Evolutionary conservation across 371 early-diverging fungal genomes (phyloP).

Genomic region (Apophysomyces ossiformis): DNA sequence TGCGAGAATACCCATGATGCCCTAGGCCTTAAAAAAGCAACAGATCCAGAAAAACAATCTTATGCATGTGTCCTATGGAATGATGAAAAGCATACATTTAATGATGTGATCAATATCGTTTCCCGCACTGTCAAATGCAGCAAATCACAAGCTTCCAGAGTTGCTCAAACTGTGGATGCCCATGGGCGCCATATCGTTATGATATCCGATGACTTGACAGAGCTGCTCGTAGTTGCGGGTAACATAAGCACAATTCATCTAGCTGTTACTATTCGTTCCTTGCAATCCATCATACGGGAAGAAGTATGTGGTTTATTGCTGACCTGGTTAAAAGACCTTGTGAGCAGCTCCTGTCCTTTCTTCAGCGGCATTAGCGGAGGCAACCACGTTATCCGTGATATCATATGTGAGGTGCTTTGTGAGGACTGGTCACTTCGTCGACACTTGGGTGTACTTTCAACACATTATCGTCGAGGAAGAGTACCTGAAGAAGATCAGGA

Average conservation of each 20-base stretch:
- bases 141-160: conserved; percentile 23
- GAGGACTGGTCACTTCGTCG: conserved; percentile 57
- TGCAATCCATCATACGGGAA: conserved; percentile 84
- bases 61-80: conserved; percentile 91
- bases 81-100: conserved; percentile 94
- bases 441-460: conserved; percentile 42
- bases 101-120: conserved; percentile 85
- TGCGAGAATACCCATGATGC: conserved; percentile 40
- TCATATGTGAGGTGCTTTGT: conserved; percentile 75
- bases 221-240: conserved; percentile 69
- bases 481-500: conserved; percentile 32
- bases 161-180: conserved; percentile 41
- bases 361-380: conserved; percentile 51
- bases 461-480: conserved; percentile 39
- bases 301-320: conserved; percentile 72
- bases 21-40: conserved; percentile 41
- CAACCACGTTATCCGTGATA: conserved; percentile 58
- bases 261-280: conserved; percentile 82
- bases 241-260: conserved; percentile 72
- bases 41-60: conserved; percentile 16
- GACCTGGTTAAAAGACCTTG: conserved; percentile 79
- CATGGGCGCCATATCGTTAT: conserved; percentile 84
- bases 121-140: conserved; percentile 65
- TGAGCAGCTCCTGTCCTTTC: conserved; percentile 64
- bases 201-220: conserved; percentile 62